Conservation (phyloP, 345 rosid genomes). For the Populus davidiana region DNA sequence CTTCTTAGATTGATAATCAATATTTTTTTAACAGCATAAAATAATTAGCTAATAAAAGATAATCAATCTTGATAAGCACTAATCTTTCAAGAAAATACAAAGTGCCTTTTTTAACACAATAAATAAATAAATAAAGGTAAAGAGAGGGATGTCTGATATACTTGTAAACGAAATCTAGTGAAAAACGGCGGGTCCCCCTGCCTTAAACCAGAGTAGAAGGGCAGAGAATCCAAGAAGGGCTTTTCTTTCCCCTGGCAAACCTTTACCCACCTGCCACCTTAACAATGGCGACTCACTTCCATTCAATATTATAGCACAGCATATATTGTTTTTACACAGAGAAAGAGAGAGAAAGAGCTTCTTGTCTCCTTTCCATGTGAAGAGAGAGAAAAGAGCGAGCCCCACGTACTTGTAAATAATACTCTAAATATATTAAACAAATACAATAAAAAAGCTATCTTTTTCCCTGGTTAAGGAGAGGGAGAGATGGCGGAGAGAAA, state of each 20-base stretch:
- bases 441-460: neutral
- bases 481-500: constrained; percentile 13
- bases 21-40: too few species aligned
- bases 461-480: neutral
- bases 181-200: constrained; percentile 1
- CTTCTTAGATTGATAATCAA: too few species aligned
- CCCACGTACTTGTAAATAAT: neutral
- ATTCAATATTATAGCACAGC: neutral
- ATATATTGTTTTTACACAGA: neutral
- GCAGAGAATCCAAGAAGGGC: constrained; percentile 2
- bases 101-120: too few species aligned
- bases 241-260: neutral
- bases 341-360: neutral
- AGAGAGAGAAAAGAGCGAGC: constrained; percentile 6
- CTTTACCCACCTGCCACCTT: neutral
- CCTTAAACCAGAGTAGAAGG: neutral
- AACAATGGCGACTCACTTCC: constrained; percentile 10
- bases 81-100: too few species aligned
- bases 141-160: neutral
- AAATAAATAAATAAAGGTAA: neutral
- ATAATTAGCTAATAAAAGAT: too few species aligned
- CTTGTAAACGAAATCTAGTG: neutral
- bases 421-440: neutral
- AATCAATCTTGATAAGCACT: too few species aligned
- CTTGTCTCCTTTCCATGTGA: constrained; percentile 22